Evolutionary conservation across 2,329 filamentous ascomycete genomes (phyloP).

Genomic region (Ophiostoma ulmi): DNA sequence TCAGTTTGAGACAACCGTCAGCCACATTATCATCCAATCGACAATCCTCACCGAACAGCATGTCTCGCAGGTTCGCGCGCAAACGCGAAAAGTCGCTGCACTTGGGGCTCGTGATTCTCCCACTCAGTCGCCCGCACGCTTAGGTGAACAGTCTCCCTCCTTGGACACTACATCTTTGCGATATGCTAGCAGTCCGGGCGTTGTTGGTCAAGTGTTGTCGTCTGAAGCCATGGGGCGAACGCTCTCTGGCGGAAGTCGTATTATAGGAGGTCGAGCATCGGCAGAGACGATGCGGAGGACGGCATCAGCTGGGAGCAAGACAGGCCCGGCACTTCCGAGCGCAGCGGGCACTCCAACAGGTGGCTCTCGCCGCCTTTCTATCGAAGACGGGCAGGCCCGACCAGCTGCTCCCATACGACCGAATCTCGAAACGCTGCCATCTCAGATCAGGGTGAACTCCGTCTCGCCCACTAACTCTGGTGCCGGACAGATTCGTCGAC

Average conservation of each 20-base stretch:
- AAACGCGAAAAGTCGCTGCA: conserved; percentile 67
- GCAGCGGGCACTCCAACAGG: conserved; percentile 36
- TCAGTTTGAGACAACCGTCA: conserved; percentile 75
- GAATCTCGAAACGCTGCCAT: not conserved
- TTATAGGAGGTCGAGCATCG: not conserved
- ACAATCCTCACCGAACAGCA: conserved; percentile 91
- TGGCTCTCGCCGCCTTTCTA: conserved; percentile 28
- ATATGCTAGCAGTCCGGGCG: conserved; percentile 27
- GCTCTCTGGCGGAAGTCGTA: conserved; percentile 42
- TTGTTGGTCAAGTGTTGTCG: conserved; percentile 12
- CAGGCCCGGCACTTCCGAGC: conserved; percentile 31
- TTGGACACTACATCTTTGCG: not conserved
- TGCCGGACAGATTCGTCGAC: conserved; percentile 18
- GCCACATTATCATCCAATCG: conserved; percentile 87
- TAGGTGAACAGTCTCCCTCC: conserved; percentile 25
- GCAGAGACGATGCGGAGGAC: conserved; percentile 48
- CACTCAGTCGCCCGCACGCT: conserved; percentile 51
- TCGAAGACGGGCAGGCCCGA: conserved; percentile 16
- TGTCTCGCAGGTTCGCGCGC: conserved; percentile 80
- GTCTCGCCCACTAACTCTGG: not conserved
- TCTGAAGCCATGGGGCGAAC: conserved; percentile 48
- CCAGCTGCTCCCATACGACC: conserved; percentile 28
- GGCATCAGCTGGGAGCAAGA: conserved; percentile 40
- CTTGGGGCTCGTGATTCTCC: conserved; percentile 46
- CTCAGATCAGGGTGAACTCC: not conserved